Percentiles rank a stretch among this genome's conserved stretches.
These are phyloP conservation scores for Eucalyptus caleyi DNA, from an alignment of 345 rosid species.

Conservation along the genomic window DNA sequence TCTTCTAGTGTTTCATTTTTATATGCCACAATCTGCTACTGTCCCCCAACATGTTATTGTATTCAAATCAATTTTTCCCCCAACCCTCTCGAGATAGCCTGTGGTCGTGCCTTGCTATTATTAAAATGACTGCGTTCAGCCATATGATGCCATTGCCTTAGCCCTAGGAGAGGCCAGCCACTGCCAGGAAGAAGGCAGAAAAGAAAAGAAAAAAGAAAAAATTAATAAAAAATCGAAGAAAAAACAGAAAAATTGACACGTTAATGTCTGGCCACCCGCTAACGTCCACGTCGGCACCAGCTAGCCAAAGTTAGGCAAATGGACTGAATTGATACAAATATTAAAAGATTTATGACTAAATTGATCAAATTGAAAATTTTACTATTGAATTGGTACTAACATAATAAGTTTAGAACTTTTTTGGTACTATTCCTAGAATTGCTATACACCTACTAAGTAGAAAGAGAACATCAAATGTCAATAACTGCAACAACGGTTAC, in stretches of 20 bases:
- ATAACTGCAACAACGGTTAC: neutral
- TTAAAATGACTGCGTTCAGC: neutral
- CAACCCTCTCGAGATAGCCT: neutral
- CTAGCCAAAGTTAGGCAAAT: rapidly evolving
- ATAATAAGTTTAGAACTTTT: rapidly evolving
- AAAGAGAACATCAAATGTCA: neutral
- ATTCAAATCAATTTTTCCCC: neutral
- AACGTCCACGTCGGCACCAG: rapidly evolving
- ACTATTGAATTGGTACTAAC: no score
- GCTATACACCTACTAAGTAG: neutral
- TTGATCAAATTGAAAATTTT: rapidly evolving
- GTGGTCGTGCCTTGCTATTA: neutral
- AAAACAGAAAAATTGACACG: no score
- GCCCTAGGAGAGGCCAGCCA: neutral
- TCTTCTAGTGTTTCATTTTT: neutral
- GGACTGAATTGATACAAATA: no score
- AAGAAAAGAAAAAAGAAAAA: no score
- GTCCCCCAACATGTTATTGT: neutral
- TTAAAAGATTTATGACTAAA: no score
- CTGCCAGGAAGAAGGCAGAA: no score
- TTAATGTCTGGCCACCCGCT: rapidly evolving
- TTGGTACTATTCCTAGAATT: neutral
- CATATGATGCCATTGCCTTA: neutral
- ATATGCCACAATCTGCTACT: neutral
- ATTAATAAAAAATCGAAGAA: no score